phyloP scores from a whole-genome alignment of 1,284 basidiomycete genomes.

The Trametes polyzona region DNA sequence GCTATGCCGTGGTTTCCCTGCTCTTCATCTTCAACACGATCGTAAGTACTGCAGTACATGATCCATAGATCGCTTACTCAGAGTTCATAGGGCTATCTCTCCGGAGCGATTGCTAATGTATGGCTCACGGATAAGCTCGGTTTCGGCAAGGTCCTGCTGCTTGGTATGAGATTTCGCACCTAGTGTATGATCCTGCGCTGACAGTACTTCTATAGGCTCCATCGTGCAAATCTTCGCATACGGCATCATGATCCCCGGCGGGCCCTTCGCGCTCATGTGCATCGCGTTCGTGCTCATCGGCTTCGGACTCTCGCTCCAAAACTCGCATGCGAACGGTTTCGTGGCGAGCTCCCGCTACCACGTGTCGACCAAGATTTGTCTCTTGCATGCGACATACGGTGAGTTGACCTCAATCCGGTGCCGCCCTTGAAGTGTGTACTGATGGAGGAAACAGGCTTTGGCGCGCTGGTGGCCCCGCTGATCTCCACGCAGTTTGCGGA shows the following conservation, averaged over 20 bases:
- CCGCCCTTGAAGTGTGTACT: background rate
- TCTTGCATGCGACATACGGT: slow-evolving; percentile 61
- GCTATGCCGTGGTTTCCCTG: slow-evolving; percentile 51
- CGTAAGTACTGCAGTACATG: slow-evolving; percentile 33
- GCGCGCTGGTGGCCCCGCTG: slow-evolving; percentile 62
- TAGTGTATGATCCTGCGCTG: no score
- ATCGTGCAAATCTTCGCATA: slow-evolving; percentile 53
- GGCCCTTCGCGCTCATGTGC: slow-evolving; percentile 71
- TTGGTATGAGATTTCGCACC: no score
- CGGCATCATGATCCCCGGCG: slow-evolving; percentile 51
- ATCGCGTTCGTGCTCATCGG: slow-evolving; percentile 64
- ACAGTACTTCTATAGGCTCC: slow-evolving; percentile 44
- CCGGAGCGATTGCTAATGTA: slow-evolving; percentile 56
- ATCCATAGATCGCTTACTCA: background rate
- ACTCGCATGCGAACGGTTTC: slow-evolving; percentile 62
- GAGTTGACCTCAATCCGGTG: background rate
- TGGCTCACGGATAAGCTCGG: slow-evolving; percentile 57
- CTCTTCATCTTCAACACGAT: slow-evolving; percentile 51
- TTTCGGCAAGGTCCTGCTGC: slow-evolving; percentile 57
- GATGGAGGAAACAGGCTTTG: slow-evolving; percentile 45
- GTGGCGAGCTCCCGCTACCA: slow-evolving; percentile 49
- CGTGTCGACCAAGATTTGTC: slow-evolving; percentile 52
- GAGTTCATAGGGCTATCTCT: slow-evolving; percentile 52
- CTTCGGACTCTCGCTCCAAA: slow-evolving; percentile 54
- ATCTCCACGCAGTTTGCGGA: slow-evolving; percentile 64